Percentiles rank a stretch among this genome's conserved stretches.
Evolutionary conservation across 108 stramenopile genomes (phyloP).

Genomic region (Fragilariopsis cylindrus): DNA sequence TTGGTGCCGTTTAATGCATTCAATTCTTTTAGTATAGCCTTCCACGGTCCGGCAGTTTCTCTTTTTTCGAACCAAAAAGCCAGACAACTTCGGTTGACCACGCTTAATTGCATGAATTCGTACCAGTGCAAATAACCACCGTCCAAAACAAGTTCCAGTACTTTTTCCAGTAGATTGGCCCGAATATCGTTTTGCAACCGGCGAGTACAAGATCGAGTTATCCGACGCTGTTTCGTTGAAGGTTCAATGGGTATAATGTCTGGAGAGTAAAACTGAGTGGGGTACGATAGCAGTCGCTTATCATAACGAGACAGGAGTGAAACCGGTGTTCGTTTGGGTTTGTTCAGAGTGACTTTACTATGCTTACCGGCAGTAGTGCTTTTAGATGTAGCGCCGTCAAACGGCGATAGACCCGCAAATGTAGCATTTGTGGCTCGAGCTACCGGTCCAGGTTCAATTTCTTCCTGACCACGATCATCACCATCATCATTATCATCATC

Average conservation of each 20-base stretch:
- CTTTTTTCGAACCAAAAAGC: conserved; percentile 9
- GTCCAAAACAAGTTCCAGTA: conserved; percentile 17
- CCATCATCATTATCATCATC: background rate
- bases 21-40: conserved; percentile 17
- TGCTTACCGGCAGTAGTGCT: background rate
- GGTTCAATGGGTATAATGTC: background rate
- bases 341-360: background rate
- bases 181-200: background rate
- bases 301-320: background rate
- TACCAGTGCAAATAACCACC: conserved; percentile 24
- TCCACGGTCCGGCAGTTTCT: conserved; percentile 21
- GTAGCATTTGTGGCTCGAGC: conserved; percentile 7
- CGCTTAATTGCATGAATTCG: conserved; percentile 10
- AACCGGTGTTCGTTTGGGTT: background rate
- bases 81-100: conserved; percentile 13
- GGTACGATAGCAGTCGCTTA: background rate
- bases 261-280: too few species aligned
- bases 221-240: background rate
- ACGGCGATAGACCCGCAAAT: background rate
- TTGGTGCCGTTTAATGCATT: conserved; percentile 30
- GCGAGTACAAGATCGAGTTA: conserved; percentile 17
- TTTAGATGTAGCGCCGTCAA: background rate
- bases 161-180: conserved; percentile 10
- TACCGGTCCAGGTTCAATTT: conserved; percentile 1
- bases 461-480: background rate